These are phyloP conservation scores for Phaffomyces thermotolerans DNA, from an alignment of 805 yeast genomes.

Conservation along the genomic window DNA sequence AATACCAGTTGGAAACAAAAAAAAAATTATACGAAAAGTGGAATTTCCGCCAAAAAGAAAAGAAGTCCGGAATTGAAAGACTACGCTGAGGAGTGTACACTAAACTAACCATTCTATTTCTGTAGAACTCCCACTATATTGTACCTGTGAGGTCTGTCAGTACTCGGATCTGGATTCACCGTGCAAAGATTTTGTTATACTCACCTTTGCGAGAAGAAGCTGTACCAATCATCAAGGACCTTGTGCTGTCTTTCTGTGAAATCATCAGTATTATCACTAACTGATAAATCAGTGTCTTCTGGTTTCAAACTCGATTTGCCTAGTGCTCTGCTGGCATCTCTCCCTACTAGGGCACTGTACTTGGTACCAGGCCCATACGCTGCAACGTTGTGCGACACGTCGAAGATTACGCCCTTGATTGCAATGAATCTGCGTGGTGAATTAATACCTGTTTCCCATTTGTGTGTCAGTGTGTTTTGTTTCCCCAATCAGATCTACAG, in stretches of 20 bases:
- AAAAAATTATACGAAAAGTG: no score
- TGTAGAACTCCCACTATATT: conserved; percentile 7
- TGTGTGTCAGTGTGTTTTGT: no score
- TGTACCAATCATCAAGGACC: conserved; percentile 69
- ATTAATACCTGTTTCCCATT: conserved; percentile 24
- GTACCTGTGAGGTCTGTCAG: conserved; percentile 3
- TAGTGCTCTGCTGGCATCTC: conserved; percentile 69
- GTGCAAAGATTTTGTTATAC: neutral
- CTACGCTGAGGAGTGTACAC: no score
- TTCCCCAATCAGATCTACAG: no score
- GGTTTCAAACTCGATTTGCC: conserved; percentile 59
- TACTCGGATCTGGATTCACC: neutral
- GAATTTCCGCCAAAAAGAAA: no score
- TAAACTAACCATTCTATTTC: neutral
- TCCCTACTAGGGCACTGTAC: conserved; percentile 66
- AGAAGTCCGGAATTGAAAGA: no score
- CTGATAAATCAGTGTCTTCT: conserved; percentile 37
- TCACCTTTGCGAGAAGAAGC: conserved; percentile 43
- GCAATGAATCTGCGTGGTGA: conserved; percentile 56
- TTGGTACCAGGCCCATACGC: conserved; percentile 75
- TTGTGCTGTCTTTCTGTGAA: conserved; percentile 53
- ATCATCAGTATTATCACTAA: conserved; percentile 43
- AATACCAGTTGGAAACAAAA: no score
- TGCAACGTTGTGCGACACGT: conserved; percentile 57
- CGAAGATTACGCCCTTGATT: conserved; percentile 71